Percentiles rank a stretch among this genome's conserved stretches.
phyloP scores from a whole-genome alignment of 2,329 filamentous ascomycete genomes.

The Neopestalotiopsis clavispora region DNA sequence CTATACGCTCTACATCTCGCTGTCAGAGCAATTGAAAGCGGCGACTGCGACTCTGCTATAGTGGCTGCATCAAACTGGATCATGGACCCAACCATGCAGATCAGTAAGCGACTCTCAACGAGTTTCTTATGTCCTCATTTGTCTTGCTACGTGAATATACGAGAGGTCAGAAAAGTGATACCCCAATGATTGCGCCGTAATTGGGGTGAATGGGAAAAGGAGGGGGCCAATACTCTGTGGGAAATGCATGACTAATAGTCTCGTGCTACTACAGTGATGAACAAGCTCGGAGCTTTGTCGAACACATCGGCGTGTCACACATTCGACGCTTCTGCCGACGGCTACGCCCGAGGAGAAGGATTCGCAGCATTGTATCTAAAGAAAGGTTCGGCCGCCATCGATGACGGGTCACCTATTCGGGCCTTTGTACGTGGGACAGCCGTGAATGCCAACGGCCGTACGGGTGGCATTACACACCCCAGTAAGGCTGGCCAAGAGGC shows the following conservation, averaged over 20 bases:
- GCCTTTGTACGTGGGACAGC: neutral
- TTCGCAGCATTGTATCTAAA: neutral
- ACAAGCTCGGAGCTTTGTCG: conserved; percentile 38
- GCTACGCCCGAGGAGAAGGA: neutral
- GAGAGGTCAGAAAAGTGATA: too few species aligned
- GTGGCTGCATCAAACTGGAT: conserved; percentile 28
- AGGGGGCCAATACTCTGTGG: too few species aligned
- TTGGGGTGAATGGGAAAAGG: too few species aligned
- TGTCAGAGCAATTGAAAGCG: conserved; percentile 17
- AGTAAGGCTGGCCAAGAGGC: neutral
- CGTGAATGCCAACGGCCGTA: neutral
- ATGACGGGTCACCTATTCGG: neutral
- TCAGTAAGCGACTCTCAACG: too few species aligned
- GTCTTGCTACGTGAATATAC: too few species aligned
- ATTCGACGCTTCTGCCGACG: neutral
- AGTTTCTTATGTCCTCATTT: too few species aligned
- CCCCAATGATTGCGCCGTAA: too few species aligned
- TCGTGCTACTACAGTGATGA: too few species aligned
- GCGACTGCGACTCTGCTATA: conserved; percentile 29
- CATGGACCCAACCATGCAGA: conserved; percentile 24
- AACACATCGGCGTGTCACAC: conserved; percentile 29
- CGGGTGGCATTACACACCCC: neutral
- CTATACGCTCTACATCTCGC: conserved; percentile 29
- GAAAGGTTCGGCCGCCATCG: neutral
- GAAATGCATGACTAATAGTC: too few species aligned